Evolutionary conservation across 179 eudicot species (phyloP).

Genomic region (Heliamphora pulchella): DNA sequence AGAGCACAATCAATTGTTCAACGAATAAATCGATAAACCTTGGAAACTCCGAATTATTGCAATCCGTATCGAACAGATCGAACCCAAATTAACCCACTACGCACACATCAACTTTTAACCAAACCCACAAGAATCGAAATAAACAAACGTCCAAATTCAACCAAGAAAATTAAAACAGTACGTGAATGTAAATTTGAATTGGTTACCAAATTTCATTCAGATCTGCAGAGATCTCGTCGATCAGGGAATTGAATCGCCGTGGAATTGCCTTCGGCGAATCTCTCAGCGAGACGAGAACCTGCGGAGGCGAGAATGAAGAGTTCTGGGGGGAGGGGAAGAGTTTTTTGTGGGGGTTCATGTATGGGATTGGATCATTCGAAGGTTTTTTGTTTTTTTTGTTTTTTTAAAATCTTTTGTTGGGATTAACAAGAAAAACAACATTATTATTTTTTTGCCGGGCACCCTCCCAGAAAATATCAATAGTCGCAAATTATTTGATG

Average conservation of each 20-base stretch:
- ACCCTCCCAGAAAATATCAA: no score
- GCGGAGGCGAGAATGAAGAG: background rate
- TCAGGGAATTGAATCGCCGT: background rate
- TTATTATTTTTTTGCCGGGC: no score
- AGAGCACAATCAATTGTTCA: background rate
- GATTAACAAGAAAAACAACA: no score
- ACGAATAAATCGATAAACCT: background rate
- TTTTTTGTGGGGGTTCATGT: no score
- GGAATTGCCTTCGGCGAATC: background rate
- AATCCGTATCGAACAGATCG: conserved; percentile 1
- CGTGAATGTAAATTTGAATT: no score
- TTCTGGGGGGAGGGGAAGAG: background rate
- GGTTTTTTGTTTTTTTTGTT: no score
- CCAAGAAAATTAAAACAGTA: no score
- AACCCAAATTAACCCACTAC: background rate
- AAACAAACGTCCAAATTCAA: background rate
- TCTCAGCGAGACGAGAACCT: background rate
- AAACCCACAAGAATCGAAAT: background rate
- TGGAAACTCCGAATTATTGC: background rate
- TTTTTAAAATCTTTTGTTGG: no score
- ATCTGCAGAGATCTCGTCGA: background rate
- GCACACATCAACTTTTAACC: background rate
- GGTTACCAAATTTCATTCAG: background rate
- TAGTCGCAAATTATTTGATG: no score
- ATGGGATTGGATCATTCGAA: no score